These are phyloP conservation scores for Eucalyptus curtisii DNA, from an alignment of 345 rosid species.

Conservation along the genomic window DNA sequence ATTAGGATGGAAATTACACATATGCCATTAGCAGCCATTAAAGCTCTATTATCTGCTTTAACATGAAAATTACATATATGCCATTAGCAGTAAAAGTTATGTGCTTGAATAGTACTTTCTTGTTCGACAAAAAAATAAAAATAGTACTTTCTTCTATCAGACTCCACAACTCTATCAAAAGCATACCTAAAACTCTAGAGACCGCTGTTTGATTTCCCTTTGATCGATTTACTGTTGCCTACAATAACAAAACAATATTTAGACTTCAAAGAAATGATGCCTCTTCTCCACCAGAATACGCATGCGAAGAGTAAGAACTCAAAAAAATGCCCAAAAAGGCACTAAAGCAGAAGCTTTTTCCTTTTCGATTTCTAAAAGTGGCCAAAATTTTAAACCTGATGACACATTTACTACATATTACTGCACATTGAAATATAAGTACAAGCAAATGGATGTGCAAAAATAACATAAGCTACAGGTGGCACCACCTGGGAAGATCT, in stretches of 20 bases:
- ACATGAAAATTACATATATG: too few species aligned
- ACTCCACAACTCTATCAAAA: too few species aligned
- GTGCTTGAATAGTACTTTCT: too few species aligned
- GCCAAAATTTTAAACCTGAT: not conserved
- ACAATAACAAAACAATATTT: not conserved
- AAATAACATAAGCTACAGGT: not conserved
- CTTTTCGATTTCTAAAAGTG: not conserved
- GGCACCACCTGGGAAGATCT: not conserved
- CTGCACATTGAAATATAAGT: not conserved
- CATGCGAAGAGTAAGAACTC: not conserved
- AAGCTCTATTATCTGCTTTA: rapidly evolving
- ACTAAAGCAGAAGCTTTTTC: not conserved
- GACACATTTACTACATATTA: not conserved
- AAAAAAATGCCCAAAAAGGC: not conserved
- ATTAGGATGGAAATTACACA: too few species aligned
- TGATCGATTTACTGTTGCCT: slow-evolving; percentile 82
- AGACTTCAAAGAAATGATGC: not conserved
- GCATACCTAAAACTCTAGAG: slow-evolving; percentile 66
- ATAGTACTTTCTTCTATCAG: too few species aligned
- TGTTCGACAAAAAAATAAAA: rapidly evolving
- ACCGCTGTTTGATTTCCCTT: slow-evolving; percentile 73
- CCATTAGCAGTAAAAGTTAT: too few species aligned
- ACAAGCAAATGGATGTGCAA: not conserved
- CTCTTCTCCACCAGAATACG: not conserved
- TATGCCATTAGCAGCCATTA: too few species aligned